Evolutionary conservation across 768 basidiomycete species (phyloP), one percentile per base, ranked within the genome.

Genomic region (Psilocybe sp.): DNA sequence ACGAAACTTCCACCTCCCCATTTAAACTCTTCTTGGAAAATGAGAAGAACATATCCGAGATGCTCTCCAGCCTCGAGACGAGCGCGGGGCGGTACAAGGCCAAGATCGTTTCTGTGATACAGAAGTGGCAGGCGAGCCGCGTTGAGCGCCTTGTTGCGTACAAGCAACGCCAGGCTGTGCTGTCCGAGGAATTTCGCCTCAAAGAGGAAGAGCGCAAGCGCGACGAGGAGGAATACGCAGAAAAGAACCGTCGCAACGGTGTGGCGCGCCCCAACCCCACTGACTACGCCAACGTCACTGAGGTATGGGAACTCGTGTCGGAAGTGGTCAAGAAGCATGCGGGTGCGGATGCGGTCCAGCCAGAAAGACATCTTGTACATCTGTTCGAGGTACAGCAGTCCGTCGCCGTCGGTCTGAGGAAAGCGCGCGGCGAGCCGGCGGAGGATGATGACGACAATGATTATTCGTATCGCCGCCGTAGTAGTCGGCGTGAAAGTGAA

Each of bases 371-470:
- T 13, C 56, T 64, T 2, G 52, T 64, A 38, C 62, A 61, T 45
- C 52, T 64, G 18, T 53, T 61, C 18, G 62, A 64, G 37, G 62
- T 64, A 11, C 62, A 61, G 48, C 50, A 58, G 28, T 64, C 62
- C 2, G 58, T 64, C 13, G 34, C 50, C 14, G 54, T 54, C 5
- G 57, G 52, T 31, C 53, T 62, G 2, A 39, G 47, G 7, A 57
- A 56, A 34, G 59, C 44, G 10, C 38, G 40, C 18, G 40, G 40
- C 18, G 40, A 45, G 19, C 41, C 54, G 13, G 52, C 51, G n/a
- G 44, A 56, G 3, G 32, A 38, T 9, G 49, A 41, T 5, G 47
- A 49, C 42, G n/a, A 34, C 15, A 16, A 46, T 9, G 11, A 40
- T 4, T 35, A 51, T 23, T 31, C 14, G 10, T 28, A 49, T 12